Evolutionary conservation across 2,329 filamentous ascomycete species (phyloP).

Genomic region (Exophiala sp.): DNA sequence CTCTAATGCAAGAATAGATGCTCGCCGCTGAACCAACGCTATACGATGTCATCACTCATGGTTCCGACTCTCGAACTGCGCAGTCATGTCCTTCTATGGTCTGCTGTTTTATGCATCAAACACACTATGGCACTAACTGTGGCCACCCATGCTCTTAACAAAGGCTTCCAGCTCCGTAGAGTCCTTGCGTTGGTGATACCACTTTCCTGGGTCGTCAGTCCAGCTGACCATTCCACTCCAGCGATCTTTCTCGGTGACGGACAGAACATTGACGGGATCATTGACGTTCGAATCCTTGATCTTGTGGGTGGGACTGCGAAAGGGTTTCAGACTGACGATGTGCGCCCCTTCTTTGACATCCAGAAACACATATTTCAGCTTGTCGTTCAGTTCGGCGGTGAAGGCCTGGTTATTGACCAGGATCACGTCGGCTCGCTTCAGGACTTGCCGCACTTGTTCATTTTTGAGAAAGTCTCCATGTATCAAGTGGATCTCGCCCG

Average conservation of each 20-base stretch:
- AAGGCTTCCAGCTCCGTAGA: slow-evolving; percentile 49
- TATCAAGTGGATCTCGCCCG: slow-evolving; percentile 73
- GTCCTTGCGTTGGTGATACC: slow-evolving; percentile 82
- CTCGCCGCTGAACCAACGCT: slow-evolving; percentile 1
- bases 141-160: slow-evolving; percentile 33
- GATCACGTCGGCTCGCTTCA: slow-evolving; percentile 86
- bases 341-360: slow-evolving; percentile 86
- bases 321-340: slow-evolving; percentile 87
- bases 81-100: too few species aligned
- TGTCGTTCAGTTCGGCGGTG: slow-evolving; percentile 76
- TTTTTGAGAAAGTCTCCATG: slow-evolving; percentile 78
- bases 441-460: slow-evolving; percentile 60
- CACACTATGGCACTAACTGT: too few species aligned
- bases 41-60: slow-evolving; percentile 1
- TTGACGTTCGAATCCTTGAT: slow-evolving; percentile 69
- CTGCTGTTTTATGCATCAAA: too few species aligned
- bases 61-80: too few species aligned
- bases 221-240: slow-evolving; percentile 73
- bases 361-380: slow-evolving; percentile 79
- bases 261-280: slow-evolving; percentile 72
- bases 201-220: slow-evolving; percentile 76
- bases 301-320: slow-evolving; percentile 73
- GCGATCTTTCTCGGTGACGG: slow-evolving; percentile 67
- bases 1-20: slow-evolving; percentile 1
- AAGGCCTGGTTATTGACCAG: slow-evolving; percentile 98